These are phyloP conservation scores for Backusella westeae DNA, from an alignment of 192 early-diverging fungal species.

Conservation along the genomic window DNA sequence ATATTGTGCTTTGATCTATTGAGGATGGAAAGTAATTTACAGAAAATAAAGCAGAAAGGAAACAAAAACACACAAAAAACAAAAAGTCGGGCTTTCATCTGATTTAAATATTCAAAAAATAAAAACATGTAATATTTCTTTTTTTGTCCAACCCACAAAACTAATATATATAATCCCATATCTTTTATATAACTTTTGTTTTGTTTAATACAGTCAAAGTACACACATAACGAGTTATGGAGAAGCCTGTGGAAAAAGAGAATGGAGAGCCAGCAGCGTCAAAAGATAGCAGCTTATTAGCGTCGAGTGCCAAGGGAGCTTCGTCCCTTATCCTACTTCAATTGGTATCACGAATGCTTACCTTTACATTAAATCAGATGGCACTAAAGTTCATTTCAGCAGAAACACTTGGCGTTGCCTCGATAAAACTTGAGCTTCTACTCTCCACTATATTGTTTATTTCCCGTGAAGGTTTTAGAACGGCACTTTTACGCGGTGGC, in stretches of 20 bases:
- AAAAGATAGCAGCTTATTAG: constrained; percentile 32
- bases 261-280: not conserved
- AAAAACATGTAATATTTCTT: not conserved
- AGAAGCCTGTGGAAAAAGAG: not conserved
- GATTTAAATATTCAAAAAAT: not conserved
- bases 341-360: constrained; percentile 68
- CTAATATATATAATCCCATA: not conserved
- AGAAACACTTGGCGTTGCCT: constrained; percentile 78
- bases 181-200: not conserved
- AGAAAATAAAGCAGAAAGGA: not conserved
- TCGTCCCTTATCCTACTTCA: constrained; percentile 77
- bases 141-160: not conserved
- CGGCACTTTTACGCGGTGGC: constrained; percentile 61
- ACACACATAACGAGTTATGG: not conserved
- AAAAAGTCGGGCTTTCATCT: not conserved
- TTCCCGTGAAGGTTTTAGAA: constrained; percentile 78
- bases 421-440: constrained; percentile 82
- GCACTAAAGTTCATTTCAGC: constrained; percentile 70
- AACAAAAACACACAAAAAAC: not conserved
- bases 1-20: not conserved
- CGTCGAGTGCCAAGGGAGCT: constrained; percentile 67
- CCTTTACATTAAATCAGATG: constrained; percentile 82
- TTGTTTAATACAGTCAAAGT: not conserved
- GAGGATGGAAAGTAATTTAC: not conserved
- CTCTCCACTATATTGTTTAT: constrained; percentile 91